A percentile compares a stretch with the other conserved stretches of the same genome.
Evolutionary conservation across 2,329 filamentous ascomycete genomes (phyloP).

Genomic region (Ascocoryne sarcoides): DNA sequence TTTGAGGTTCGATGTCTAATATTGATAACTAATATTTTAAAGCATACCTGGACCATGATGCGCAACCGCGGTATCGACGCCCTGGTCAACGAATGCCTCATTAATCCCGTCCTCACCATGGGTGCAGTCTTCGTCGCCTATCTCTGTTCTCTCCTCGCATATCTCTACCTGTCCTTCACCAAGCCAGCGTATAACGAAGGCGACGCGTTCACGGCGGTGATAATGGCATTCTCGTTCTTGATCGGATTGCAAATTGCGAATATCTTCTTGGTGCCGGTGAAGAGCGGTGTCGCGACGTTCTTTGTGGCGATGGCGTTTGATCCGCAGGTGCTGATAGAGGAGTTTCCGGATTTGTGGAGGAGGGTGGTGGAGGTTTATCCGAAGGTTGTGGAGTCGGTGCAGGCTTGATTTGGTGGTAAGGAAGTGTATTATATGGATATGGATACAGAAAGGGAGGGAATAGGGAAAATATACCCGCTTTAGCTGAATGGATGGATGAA

Average conservation of each 20-base stretch:
- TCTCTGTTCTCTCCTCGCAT: constrained; percentile 70
- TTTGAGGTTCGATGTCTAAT: too few relatives aligned
- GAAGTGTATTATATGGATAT: too few relatives aligned
- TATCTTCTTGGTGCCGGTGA: constrained; percentile 80
- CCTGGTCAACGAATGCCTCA: constrained; percentile 55
- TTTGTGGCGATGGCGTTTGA: constrained; percentile 72
- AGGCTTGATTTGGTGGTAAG: constrained; percentile 19
- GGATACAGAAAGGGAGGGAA: too few relatives aligned
- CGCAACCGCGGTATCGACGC: constrained; percentile 87
- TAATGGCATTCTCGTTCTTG: constrained; percentile 79
- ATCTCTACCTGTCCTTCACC: constrained; percentile 79
- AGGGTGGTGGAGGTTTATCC: constrained; percentile 77
- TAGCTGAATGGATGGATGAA: too few relatives aligned
- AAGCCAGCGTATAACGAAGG: constrained; percentile 65
- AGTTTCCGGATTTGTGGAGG: constrained; percentile 75
- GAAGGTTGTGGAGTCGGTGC: constrained; percentile 60
- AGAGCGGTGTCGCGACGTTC: constrained; percentile 83
- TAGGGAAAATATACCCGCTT: too few relatives aligned
- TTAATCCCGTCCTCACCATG: constrained; percentile 53
- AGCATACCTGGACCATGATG: constrained; percentile 55
- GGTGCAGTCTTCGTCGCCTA: constrained; percentile 79
- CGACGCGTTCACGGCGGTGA: constrained; percentile 62
- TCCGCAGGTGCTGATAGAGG: constrained; percentile 64
- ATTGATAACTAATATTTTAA: constrained; percentile 2
- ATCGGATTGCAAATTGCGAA: constrained; percentile 86